Evolutionary conservation across 495 filamentous ascomycete species (phyloP), one percentile per base, ranked within the genome.

Genomic region (Trichoderma virens): DNA sequence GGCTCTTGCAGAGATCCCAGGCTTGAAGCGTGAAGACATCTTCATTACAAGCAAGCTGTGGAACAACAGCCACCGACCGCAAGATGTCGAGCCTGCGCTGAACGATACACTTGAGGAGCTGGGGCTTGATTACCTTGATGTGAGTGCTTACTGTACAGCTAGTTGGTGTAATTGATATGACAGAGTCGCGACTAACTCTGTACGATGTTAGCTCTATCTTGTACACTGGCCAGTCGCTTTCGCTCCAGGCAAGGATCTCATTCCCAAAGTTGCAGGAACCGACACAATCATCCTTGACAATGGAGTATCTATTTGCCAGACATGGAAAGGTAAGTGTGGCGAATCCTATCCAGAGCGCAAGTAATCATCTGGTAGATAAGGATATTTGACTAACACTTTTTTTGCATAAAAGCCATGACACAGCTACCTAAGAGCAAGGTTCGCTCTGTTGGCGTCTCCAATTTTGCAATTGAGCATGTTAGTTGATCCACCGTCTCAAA

Each of bases 361-460:
- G n/a, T n/a, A n/a, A 16, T 27, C 3, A 59, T 30, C 1, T 41
- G 11, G 9, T 16, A 41, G 6, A 41, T 9, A 2, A 18, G 38
- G 5, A 2, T 16, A 41, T 3, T 41, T 41, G 38, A 18, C 38
- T 41, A 18, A 41, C 38, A 2, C 2, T 41, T 16, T 8, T 0
- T 25, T 27, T 59, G 20, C 51, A 11, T 30, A 2, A 3, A 18
- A 61, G 59, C 80, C 65, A 78, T 82, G 76, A 79, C 70, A 65
- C 69, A 79, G 72, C 76, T 82, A 47, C 77, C 78, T 69, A 81
- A 82, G 72, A 72, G 62, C 74, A 82, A 82, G 73, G 73, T 71
- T 60, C 76, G 80, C 59, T 70, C 79, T 65, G 69, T 82, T 51
- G 80, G 79, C 75, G 80, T 82, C 31, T 82, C 80, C 64, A 82